Evolutionary conservation across 768 basidiomycete genomes (phyloP).

Genomic region (Cystofilobasidium bisporidii): DNA sequence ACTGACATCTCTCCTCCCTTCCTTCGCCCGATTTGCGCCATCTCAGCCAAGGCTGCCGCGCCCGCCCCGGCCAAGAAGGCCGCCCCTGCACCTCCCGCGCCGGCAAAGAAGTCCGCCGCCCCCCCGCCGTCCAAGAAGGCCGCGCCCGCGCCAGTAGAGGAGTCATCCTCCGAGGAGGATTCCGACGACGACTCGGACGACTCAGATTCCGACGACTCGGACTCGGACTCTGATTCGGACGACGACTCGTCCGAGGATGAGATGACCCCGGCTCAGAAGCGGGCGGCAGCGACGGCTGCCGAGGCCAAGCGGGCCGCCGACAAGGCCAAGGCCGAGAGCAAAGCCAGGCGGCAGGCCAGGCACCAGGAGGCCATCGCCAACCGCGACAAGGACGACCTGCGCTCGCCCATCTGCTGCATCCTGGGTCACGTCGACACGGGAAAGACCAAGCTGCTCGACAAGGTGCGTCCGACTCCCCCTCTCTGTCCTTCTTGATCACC

Average conservation of each 20-base stretch:
- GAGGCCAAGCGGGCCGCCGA: conserved; percentile 50
- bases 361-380: conserved; percentile 78
- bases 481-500: too few relatives aligned
- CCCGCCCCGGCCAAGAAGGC: conserved; percentile 21
- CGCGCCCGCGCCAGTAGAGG: conserved; percentile 42
- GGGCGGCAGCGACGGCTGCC: conserved; percentile 62
- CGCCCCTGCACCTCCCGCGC: conserved; percentile 28
- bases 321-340: conserved; percentile 31
- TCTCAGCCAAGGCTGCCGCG: conserved; percentile 30
- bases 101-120: conserved; percentile 29
- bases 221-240: conserved; percentile 40
- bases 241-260: conserved; percentile 35
- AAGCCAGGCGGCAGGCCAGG: conserved; percentile 53
- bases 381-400: conserved; percentile 75
- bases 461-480: conserved; percentile 47
- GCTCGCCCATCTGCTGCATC: conserved; percentile 97
- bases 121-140: conserved; percentile 35
- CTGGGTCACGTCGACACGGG: conserved; percentile 98
- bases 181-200: conserved; percentile 46
- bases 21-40: too few relatives aligned
- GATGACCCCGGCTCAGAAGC: conserved; percentile 56
- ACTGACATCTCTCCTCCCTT: background rate
- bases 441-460: conserved; percentile 94
- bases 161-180: conserved; percentile 46
- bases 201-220: conserved; percentile 32